Conservation (phyloP, 768 basidiomycete species). For the Calocera cornea region DNA sequence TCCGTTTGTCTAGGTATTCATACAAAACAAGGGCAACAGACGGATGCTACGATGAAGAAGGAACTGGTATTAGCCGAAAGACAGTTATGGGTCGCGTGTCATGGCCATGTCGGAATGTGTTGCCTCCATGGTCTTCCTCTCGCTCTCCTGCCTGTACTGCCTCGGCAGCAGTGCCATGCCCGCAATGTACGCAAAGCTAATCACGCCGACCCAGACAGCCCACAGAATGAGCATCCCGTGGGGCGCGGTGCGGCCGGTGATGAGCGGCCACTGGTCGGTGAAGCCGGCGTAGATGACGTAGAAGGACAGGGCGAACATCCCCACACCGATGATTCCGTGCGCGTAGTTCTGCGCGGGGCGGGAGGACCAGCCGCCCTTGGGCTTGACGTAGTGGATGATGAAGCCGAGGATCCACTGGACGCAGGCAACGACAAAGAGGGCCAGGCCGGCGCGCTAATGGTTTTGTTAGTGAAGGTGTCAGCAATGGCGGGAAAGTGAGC, state of each 20-base stretch:
- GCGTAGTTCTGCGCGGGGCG: constrained; percentile 44
- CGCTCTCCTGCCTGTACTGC: constrained; percentile 36
- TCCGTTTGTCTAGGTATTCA: neutral
- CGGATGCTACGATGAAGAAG: neutral
- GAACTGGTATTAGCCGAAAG: neutral
- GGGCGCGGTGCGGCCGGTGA: constrained; percentile 32
- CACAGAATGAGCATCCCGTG: constrained; percentile 28
- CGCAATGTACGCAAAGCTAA: constrained; percentile 32
- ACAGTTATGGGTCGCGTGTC: too few species aligned
- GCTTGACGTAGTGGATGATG: constrained; percentile 41
- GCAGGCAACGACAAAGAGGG: constrained; percentile 37
- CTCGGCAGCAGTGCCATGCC: constrained; percentile 31
- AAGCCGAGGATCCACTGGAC: constrained; percentile 39
- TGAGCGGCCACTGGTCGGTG: constrained; percentile 36
- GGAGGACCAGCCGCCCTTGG: constrained; percentile 20
- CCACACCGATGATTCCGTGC: constrained; percentile 42
- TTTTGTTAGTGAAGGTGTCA: neutral
- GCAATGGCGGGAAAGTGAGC: neutral
- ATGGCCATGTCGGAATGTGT: too few species aligned
- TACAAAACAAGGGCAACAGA: neutral
- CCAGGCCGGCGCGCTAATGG: constrained; percentile 34
- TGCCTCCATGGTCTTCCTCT: neutral
- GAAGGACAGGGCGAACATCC: constrained; percentile 36
- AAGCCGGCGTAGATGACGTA: constrained; percentile 23
- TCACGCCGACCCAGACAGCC: constrained; percentile 38